phyloP scores from a whole-genome alignment of 208 protist species.

The Acanthamoeba royreba region DNA sequence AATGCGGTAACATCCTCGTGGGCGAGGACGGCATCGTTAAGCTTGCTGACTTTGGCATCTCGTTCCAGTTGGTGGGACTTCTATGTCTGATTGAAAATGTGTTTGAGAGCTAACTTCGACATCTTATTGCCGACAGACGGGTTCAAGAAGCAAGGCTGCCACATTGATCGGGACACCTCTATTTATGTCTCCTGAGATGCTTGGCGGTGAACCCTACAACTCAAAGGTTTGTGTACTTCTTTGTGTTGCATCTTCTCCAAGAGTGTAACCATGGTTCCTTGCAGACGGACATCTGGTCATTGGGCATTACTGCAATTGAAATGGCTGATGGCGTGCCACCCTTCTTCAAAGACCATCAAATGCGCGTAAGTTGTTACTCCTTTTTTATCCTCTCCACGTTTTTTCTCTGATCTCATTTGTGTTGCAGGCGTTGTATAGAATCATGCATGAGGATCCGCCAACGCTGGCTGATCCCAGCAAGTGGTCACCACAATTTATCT shows the following conservation, averaged over 20 bases:
- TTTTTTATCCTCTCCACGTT: not conserved
- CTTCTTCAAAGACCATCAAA: constrained; percentile 80
- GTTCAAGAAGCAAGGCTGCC: not conserved
- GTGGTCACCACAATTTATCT: constrained; percentile 57
- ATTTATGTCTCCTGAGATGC: constrained; percentile 22
- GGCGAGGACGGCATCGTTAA: not conserved
- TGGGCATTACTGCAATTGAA: constrained; percentile 87
- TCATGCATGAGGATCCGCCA: constrained; percentile 42
- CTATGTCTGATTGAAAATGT: too few species aligned
- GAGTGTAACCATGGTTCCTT: too few species aligned
- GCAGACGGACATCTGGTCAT: constrained; percentile 78
- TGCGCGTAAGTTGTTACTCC: constrained; percentile 74
- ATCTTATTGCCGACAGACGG: too few species aligned
- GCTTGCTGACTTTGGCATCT: constrained; percentile 23
- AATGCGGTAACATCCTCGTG: not conserved
- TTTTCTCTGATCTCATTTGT: too few species aligned
- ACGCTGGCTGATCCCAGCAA: constrained; percentile 24
- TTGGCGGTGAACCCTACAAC: not conserved
- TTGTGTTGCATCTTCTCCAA: too few species aligned
- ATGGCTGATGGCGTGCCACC: constrained; percentile 83
- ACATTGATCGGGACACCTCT: constrained; percentile 7
- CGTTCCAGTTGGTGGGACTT: not conserved
- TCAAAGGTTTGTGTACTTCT: not conserved
- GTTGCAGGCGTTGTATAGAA: not conserved
- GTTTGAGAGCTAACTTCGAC: too few species aligned